phyloP scores from a whole-genome alignment of 2,329 filamentous ascomycete genomes.

The Diaporthe ilicicola region DNA sequence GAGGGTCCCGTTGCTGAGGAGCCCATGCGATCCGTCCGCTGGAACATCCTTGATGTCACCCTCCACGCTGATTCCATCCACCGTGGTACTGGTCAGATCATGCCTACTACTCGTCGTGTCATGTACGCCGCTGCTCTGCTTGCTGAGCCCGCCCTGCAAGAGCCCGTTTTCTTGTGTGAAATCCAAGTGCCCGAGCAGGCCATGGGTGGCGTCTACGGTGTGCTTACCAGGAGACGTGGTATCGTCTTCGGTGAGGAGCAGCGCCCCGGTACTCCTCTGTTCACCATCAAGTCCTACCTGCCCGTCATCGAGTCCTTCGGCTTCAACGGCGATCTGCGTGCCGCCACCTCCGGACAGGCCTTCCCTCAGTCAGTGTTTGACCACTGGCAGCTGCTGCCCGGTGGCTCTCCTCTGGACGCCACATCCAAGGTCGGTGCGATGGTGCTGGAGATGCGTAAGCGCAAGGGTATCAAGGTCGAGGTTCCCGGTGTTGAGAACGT shows the following conservation, averaged over 20 bases:
- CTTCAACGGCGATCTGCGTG: constrained; percentile 97
- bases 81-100: constrained; percentile 99
- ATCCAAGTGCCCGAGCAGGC: constrained; percentile 98
- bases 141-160: constrained; percentile 88
- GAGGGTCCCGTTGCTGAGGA: constrained; percentile 98
- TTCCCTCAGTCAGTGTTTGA: constrained; percentile 99
- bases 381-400: constrained; percentile 96
- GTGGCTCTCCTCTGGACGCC: constrained; percentile 88
- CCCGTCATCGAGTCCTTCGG: constrained; percentile 62
- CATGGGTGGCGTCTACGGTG: constrained; percentile 99
- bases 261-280: constrained; percentile 97
- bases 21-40: constrained; percentile 96
- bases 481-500: constrained; percentile 95
- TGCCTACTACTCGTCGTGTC: constrained; percentile 97
- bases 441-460: constrained; percentile 92
- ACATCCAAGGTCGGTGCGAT: constrained; percentile 84
- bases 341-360: constrained; percentile 93
- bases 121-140: constrained; percentile 93
- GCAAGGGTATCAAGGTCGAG: constrained; percentile 98
- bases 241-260: constrained; percentile 99
- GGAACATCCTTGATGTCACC: constrained; percentile 99
- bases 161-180: constrained; percentile 99
- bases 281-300: constrained; percentile 77
- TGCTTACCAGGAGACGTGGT: constrained; percentile 96
- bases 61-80: constrained; percentile 99